Percentiles rank a stretch among this genome's conserved stretches.
Conservation (phyloP, 2,329 filamentous ascomycete genomes). For the Trichoderma cornu-damae region DNA sequence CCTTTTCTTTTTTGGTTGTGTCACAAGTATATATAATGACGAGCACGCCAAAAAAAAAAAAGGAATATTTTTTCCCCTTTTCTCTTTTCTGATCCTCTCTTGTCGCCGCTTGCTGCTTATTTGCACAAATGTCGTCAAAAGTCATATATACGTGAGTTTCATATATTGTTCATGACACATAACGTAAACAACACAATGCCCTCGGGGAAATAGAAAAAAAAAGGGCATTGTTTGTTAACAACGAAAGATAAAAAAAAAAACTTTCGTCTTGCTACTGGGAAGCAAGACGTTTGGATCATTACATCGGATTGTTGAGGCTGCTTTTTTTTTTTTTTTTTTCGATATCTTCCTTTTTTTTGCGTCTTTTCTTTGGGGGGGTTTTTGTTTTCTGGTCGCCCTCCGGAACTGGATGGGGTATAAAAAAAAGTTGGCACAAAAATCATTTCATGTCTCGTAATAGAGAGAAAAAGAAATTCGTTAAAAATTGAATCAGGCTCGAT, state of each 20-base stretch:
- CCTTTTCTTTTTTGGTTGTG: no score
- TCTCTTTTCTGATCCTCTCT: background rate
- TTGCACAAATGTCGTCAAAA: slow-evolving; percentile 17
- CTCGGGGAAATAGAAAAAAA: no score
- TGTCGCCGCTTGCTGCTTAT: background rate
- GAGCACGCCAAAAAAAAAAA: background rate
- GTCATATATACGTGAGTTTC: slow-evolving; percentile 18
- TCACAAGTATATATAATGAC: background rate
- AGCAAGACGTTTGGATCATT: slow-evolving; percentile 14
- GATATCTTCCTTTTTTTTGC: slow-evolving; percentile 7
- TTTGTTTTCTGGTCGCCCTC: background rate
- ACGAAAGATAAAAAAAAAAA: slow-evolving; percentile 11
- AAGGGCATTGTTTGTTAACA: slow-evolving; percentile 14
- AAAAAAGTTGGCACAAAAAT: slow-evolving; percentile 4
- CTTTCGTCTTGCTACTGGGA: slow-evolving; percentile 12
- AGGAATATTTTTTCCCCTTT: background rate
- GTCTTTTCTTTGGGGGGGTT: background rate
- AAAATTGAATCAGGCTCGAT: slow-evolving; percentile 6
- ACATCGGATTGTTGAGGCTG: slow-evolving; percentile 9
- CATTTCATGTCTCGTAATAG: slow-evolving; percentile 12
- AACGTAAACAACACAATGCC: slow-evolving; percentile 9
- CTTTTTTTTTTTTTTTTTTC: background rate
- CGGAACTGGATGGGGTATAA: slow-evolving; percentile 7
- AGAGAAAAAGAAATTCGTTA: slow-evolving; percentile 16
- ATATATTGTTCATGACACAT: slow-evolving; percentile 18